A percentile compares a stretch with the other conserved stretches of the same genome.
Evolutionary conservation across 805 yeast genomes (phyloP).

Genomic region (Starmerella potacharoeniae): DNA sequence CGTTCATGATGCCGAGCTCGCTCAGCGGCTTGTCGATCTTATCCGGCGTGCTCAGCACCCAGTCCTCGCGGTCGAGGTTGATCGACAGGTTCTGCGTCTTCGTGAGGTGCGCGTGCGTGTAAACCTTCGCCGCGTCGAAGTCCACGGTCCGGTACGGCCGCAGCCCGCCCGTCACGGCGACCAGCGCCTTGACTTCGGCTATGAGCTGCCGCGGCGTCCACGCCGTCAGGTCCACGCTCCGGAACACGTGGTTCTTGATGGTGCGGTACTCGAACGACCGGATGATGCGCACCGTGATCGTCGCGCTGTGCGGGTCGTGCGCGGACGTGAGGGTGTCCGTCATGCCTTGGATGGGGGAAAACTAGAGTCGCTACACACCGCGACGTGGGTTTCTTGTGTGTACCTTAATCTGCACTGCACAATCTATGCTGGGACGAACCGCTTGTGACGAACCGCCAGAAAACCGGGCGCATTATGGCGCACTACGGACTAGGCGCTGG

Average conservation of each 20-base stretch:
- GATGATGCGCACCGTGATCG: conserved; percentile 73
- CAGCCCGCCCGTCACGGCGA: conserved; percentile 50
- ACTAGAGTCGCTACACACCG: neutral
- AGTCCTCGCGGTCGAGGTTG: conserved; percentile 73
- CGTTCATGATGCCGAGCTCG: conserved; percentile 54
- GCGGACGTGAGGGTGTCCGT: conserved; percentile 8
- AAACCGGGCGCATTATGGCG: no score
- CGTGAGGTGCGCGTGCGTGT: conserved; percentile 89
- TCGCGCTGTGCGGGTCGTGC: conserved; percentile 33
- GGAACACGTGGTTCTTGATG: conserved; percentile 62
- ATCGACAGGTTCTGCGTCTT: conserved; percentile 87
- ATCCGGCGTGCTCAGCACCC: conserved; percentile 39
- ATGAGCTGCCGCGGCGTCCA: conserved; percentile 58
- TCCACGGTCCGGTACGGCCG: conserved; percentile 72
- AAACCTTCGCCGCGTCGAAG: conserved; percentile 63
- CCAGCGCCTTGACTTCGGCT: conserved; percentile 37
- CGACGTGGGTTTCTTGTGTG: neutral
- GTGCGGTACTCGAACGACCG: conserved; percentile 89
- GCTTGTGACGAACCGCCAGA: no score
- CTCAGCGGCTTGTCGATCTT: conserved; percentile 34
- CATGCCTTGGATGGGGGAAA: neutral
- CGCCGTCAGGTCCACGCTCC: conserved; percentile 54
- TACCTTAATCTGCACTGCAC: neutral
- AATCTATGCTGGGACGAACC: no score
- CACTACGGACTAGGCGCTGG: no score